Evolutionary conservation across 495 filamentous ascomycete species (phyloP).

Genomic region (Aspergillus indologenus): DNA sequence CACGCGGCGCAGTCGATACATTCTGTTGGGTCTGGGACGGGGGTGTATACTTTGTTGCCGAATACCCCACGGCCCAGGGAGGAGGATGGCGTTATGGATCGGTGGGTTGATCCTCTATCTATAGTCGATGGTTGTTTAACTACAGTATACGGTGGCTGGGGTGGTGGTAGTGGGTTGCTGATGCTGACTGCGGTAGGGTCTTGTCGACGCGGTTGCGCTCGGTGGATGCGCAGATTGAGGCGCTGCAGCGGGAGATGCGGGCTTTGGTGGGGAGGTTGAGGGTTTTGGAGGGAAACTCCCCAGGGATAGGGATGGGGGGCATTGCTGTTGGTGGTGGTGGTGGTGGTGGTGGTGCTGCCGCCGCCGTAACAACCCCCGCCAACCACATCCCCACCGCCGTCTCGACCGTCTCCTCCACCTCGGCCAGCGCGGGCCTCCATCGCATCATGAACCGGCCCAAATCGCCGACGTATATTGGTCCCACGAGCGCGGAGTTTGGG

Average conservation of each 20-base stretch:
- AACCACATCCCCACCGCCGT: slow-evolving; percentile 6
- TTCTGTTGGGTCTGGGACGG: slow-evolving; percentile 7
- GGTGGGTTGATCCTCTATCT: slow-evolving; percentile 16
- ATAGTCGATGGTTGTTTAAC: slow-evolving; percentile 1
- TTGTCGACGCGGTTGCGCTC: slow-evolving; percentile 21
- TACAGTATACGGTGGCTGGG: too few relatives aligned
- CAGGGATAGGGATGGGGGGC: background rate
- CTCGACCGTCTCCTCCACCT: slow-evolving; percentile 14
- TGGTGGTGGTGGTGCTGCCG: slow-evolving; percentile 3
- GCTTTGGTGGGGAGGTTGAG: slow-evolving; percentile 33
- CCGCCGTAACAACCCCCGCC: slow-evolving; percentile 6
- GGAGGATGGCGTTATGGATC: slow-evolving; percentile 20
- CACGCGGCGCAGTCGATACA: too few relatives aligned
- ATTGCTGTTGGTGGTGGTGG: background rate
- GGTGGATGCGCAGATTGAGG: slow-evolving; percentile 31
- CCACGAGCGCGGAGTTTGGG: slow-evolving; percentile 44
- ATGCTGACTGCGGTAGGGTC: slow-evolving; percentile 12
- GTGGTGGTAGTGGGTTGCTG: background rate
- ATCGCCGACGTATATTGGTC: slow-evolving; percentile 39
- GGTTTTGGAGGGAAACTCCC: slow-evolving; percentile 28
- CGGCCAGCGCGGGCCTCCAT: slow-evolving; percentile 20
- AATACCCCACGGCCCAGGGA: background rate
- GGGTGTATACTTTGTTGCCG: slow-evolving; percentile 3
- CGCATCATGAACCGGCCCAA: slow-evolving; percentile 38
- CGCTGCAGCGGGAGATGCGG: slow-evolving; percentile 32